These are phyloP conservation scores for Diaporthe ampelina DNA, from an alignment of 2,329 filamentous ascomycete genomes.

Conservation along the genomic window DNA sequence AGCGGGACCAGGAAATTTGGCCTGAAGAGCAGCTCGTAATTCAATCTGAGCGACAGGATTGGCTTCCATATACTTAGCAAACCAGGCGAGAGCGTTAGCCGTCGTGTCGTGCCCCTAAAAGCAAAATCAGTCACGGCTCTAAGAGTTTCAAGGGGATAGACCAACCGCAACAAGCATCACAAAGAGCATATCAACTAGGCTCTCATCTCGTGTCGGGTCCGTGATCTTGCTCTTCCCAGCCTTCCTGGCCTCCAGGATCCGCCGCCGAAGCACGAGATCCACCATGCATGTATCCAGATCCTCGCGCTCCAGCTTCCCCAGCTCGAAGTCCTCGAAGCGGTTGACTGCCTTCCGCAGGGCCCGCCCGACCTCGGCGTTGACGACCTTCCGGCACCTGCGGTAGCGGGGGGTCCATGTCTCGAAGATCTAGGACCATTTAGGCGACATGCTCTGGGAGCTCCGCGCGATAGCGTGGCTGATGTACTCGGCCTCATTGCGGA, in stretches of 20 bases:
- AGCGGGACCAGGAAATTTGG: constrained; percentile 46
- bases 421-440: constrained; percentile 20
- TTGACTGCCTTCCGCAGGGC: constrained; percentile 45
- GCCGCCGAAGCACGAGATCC: constrained; percentile 53
- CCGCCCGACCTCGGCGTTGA: constrained; percentile 44
- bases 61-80: constrained; percentile 42
- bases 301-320: constrained; percentile 44
- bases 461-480: constrained; percentile 5
- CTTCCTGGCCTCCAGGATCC: constrained; percentile 51
- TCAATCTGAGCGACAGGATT: constrained; percentile 34
- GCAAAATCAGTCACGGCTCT: not conserved
- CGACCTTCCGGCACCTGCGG: constrained; percentile 42
- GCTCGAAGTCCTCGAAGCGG: constrained; percentile 42
- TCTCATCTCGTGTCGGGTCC: constrained; percentile 45
- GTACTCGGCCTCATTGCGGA: constrained; percentile 3
- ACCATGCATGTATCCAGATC: constrained; percentile 50
- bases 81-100: constrained; percentile 52
- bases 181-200: constrained; percentile 48
- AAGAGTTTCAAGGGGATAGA: not conserved
- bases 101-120: constrained; percentile 59
- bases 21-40: constrained; percentile 41
- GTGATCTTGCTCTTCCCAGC: constrained; percentile 46
- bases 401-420: constrained; percentile 39
- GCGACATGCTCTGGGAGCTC: not conserved
- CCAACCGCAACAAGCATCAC: constrained; percentile 42